Evolutionary conservation across 2,329 filamentous ascomycete genomes (phyloP), one percentile per base, ranked within the genome.

Genomic region (Fusarium denticulatum): DNA sequence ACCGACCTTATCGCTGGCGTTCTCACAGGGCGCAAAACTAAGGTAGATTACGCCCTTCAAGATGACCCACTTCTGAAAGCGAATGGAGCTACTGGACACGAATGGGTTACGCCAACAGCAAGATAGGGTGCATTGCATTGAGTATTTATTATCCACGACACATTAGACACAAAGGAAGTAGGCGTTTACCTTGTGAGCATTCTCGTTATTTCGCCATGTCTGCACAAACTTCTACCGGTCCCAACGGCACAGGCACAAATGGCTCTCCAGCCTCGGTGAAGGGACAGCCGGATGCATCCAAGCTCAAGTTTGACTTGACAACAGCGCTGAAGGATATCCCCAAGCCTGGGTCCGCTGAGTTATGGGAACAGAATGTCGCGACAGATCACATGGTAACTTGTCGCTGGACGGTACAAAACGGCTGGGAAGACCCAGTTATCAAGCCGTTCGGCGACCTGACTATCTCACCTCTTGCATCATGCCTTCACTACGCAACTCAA

Each of bases 101-200:
- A 39, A 40, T n/a, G 24, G 34, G 34, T 7, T 20, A 12, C 3
- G 6, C 3, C 47, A 4, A 14, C 16, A 11, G 0, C 1, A 12
- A 20, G 30, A 50, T 4, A 24, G 8, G 47, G 47, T 14, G 30
- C 16, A 20, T 50, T 2, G 7, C 16, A 3, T 4, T 3, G 0
- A 7, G 12, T 34, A 50, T 24, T 50, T 50, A 34, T 24, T 26
- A 4, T 8, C 0, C 16, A 20, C 1, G n/a, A 1, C 9, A 24
- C 0, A 18, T 0, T 5, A 2, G 5, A 6, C 18, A 22, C 9
- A 22, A 5, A 28, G 1, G 9, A 4, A 22, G 16, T 12, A 20
- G 30, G 3, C 18, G 4, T 20, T 11, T 20, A 2, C 1, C 13
- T 34, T 14, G 13, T 14, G 13, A 14, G 13, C 13, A 6, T 28